Evolutionary conservation across 75 land plant species (phyloP).

Genomic region (Sequoia sempervirens): DNA sequence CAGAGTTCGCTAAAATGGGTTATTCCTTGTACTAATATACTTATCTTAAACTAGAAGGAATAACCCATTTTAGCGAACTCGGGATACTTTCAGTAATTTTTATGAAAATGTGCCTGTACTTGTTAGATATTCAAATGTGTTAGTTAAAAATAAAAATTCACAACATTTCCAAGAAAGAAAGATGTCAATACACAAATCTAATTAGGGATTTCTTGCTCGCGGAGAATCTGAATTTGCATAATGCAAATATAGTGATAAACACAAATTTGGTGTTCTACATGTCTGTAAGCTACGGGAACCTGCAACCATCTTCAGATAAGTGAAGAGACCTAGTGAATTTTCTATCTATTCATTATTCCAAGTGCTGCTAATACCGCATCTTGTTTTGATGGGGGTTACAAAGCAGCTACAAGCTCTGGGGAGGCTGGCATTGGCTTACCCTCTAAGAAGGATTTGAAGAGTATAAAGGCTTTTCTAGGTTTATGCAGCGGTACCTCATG

Average conservation of each 20-base stretch:
- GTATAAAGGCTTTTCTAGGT: conserved; percentile 67
- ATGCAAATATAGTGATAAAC: not conserved
- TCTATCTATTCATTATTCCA: too few relatives aligned
- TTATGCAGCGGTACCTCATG: conserved; percentile 86
- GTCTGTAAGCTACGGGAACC: not conserved
- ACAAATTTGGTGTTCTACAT: not conserved
- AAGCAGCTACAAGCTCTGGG: not conserved
- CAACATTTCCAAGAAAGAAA: not conserved
- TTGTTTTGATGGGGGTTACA: not conserved
- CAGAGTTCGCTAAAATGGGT: not conserved
- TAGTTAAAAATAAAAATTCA: too few relatives aligned
- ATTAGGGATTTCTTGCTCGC: not conserved
- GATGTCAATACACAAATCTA: not conserved
- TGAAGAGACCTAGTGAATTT: not conserved
- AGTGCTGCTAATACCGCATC: not conserved
- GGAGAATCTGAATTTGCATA: not conserved
- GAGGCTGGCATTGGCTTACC: conserved; percentile 53
- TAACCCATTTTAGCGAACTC: too few relatives aligned
- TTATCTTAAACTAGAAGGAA: too few relatives aligned
- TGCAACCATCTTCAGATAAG: not conserved
- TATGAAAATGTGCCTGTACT: too few relatives aligned
- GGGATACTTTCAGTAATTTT: too few relatives aligned
- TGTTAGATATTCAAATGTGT: not conserved
- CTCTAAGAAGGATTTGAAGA: conserved; percentile 64
- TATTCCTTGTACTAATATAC: too few relatives aligned